These are phyloP conservation scores for Ciborinia camelliae DNA, from an alignment of 2,329 filamentous ascomycete genomes.

Conservation along the genomic window DNA sequence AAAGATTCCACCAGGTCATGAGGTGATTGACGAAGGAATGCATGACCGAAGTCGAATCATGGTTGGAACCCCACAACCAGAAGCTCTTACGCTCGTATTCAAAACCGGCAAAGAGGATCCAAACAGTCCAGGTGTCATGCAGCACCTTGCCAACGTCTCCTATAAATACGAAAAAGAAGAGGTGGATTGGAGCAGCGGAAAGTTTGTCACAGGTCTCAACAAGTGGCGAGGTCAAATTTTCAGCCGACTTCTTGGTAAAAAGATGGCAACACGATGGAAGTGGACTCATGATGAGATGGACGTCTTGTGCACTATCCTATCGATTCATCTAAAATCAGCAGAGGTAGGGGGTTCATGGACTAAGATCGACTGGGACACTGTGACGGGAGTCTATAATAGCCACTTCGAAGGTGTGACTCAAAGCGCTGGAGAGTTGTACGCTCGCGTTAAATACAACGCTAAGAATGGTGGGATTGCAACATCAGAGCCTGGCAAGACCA, in stretches of 20 bases:
- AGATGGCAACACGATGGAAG: background rate
- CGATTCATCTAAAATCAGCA: background rate
- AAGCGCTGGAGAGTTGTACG: background rate
- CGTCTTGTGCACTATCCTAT: background rate
- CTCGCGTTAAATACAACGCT: background rate
- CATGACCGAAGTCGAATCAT: background rate
- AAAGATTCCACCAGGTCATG: background rate
- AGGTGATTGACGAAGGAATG: background rate
- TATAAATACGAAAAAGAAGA: background rate
- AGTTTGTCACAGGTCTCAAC: background rate
- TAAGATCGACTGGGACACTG: background rate
- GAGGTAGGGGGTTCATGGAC: background rate
- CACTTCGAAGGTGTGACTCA: background rate
- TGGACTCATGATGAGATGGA: background rate
- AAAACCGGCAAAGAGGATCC: background rate
- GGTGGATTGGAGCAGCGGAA: background rate
- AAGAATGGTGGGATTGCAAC: background rate
- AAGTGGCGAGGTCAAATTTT: slow-evolving; percentile 9
- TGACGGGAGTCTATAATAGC: background rate
- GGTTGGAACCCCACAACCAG: background rate
- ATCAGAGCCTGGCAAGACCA: background rate
- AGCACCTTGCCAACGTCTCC: background rate
- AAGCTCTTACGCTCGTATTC: background rate
- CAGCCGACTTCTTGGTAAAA: background rate
- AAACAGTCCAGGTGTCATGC: background rate